A percentile compares a stretch with the other conserved stretches of the same genome.
These are phyloP conservation scores for Nakaseomyces glabratus DNA, from an alignment of 1,139 yeast genomes.

Conservation along the genomic window DNA sequence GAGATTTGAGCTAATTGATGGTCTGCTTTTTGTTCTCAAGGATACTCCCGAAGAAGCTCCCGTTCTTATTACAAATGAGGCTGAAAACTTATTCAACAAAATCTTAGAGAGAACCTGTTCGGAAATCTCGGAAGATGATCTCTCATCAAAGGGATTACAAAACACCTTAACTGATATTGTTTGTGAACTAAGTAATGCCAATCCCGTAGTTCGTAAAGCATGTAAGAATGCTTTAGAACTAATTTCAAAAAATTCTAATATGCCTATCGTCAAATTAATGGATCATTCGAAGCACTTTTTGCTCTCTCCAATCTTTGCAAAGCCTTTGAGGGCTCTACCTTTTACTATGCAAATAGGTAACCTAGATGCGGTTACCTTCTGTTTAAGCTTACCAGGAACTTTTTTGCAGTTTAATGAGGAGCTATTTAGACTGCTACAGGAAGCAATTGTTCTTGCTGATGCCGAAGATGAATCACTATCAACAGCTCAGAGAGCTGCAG, in stretches of 20 bases:
- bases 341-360: conserved; percentile 98
- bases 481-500: conserved; percentile 75
- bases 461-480: conserved; percentile 96
- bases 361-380: conserved; percentile 90
- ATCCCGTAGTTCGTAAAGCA: conserved; percentile 70
- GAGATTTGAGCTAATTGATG: conserved; percentile 77
- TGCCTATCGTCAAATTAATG: conserved; percentile 65
- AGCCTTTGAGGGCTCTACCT: conserved; percentile 91
- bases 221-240: conserved; percentile 64
- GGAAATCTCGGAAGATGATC: conserved; percentile 41
- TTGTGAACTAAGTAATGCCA: conserved; percentile 86
- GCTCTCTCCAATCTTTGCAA: conserved; percentile 89
- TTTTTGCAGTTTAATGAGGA: conserved; percentile 86
- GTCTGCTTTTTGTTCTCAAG: conserved; percentile 79
- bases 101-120: conserved; percentile 36
- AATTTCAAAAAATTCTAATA: conserved; percentile 60
- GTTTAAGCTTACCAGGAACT: conserved; percentile 70
- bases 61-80: conserved; percentile 60
- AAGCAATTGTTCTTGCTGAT: conserved; percentile 89
- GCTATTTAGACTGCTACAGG: conserved; percentile 70
- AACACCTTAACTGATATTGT: conserved; percentile 80
- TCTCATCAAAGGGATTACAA: conserved; percentile 63
- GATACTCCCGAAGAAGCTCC: conserved; percentile 92
- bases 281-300: conserved; percentile 75
- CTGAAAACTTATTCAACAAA: conserved; percentile 55